A percentile compares a stretch with the other conserved stretches of the same genome.
These are phyloP conservation scores for Oryza australiensis DNA, from an alignment of 176 grass and related monocot genomes.

Conservation along the genomic window DNA sequence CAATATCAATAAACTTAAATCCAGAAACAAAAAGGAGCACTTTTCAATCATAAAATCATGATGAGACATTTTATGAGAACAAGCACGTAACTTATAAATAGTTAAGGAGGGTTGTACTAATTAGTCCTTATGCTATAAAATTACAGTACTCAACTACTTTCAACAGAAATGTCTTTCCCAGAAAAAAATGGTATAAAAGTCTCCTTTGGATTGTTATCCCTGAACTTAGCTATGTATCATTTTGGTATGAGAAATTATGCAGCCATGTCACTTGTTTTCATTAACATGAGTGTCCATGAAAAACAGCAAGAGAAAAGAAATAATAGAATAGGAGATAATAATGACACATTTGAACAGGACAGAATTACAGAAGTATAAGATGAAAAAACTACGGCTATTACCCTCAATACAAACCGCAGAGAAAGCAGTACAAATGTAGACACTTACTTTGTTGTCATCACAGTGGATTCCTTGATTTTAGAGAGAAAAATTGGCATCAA, in stretches of 20 bases:
- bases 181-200: slow-evolving; percentile 4
- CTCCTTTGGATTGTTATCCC: not conserved
- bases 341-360: not conserved
- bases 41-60: not conserved
- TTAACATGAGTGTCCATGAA: not conserved
- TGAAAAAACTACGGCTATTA: not conserved
- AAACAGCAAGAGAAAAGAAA: slow-evolving; percentile 16
- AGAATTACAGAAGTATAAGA: slow-evolving; percentile 21
- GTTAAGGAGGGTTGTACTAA: not conserved
- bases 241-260: slow-evolving; percentile 13
- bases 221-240: slow-evolving; percentile 6
- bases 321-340: slow-evolving; percentile 3
- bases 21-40: not conserved
- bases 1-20: slow-evolving; percentile 26
- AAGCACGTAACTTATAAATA: not conserved
- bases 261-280: not conserved
- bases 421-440: slow-evolving; percentile 22
- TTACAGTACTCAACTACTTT: not conserved
- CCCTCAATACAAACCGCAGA: not conserved
- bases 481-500: slow-evolving; percentile 73
- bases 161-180: not conserved
- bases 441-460: slow-evolving; percentile 49
- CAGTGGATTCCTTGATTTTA: slow-evolving; percentile 68
- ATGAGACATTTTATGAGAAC: slow-evolving; percentile 14
- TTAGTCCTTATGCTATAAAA: slow-evolving; percentile 16